Conservation (phyloP, 2,329 filamentous ascomycete genomes). For the Cladobotryum mycophilum region DNA sequence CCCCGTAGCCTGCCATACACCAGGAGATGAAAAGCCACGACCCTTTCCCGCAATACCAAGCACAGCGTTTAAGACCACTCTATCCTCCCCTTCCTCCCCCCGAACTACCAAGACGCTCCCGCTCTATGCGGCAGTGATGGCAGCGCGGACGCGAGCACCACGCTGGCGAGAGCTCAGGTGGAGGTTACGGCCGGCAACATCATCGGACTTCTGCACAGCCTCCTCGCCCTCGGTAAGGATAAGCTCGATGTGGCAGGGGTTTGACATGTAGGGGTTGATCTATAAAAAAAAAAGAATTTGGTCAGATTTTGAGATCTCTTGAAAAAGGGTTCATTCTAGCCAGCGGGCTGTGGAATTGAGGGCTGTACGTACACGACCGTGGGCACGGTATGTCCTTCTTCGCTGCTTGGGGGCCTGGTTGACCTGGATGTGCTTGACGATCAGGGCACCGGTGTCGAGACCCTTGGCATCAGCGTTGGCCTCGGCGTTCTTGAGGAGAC, state of each 20-base stretch:
- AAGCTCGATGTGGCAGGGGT: slow-evolving; percentile 99
- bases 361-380: slow-evolving; percentile 84
- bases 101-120: not conserved
- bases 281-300: slow-evolving; percentile 31
- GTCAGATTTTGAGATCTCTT: not conserved
- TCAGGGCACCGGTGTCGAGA: slow-evolving; percentile 91
- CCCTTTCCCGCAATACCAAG: slow-evolving; percentile 17
- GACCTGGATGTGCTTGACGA: slow-evolving; percentile 99
- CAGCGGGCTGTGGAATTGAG: not conserved
- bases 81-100: not conserved
- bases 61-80: slow-evolving; percentile 3
- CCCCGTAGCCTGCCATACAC: slow-evolving; percentile 33
- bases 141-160: slow-evolving; percentile 60
- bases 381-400: slow-evolving; percentile 98
- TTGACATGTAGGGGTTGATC: slow-evolving; percentile 99
- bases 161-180: slow-evolving; percentile 91
- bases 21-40: slow-evolving; percentile 35
- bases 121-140: slow-evolving; percentile 58
- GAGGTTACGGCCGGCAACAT: slow-evolving; percentile 59
- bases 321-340: not conserved
- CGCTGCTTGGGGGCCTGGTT: slow-evolving; percentile 99
- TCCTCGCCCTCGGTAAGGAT: slow-evolving; percentile 98
- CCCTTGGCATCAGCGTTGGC: slow-evolving; percentile 96
- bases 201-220: slow-evolving; percentile 89
- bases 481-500: slow-evolving; percentile 95